Conservation (phyloP, 176 grass and related monocot species). For the Pharus latifolius region DNA sequence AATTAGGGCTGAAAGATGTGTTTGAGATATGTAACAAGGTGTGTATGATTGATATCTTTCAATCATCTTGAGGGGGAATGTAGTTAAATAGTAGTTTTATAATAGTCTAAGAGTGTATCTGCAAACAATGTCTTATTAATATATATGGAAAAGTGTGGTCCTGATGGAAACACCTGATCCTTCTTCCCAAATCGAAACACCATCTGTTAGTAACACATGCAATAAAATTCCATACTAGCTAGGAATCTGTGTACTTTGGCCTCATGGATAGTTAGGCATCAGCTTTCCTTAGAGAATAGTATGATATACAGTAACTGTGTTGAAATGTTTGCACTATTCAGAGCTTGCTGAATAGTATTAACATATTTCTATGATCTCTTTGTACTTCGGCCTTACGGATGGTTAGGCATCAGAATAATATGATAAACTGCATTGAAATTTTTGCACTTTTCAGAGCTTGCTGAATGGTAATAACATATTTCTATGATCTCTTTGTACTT, state of each 20-base stretch:
- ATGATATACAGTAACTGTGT: not conserved
- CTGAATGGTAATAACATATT: not conserved
- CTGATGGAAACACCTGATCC: no score
- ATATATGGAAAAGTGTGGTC: no score
- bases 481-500: not conserved
- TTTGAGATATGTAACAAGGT: no score
- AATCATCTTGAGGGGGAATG: no score
- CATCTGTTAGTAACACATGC: not conserved
- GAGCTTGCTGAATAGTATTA: not conserved
- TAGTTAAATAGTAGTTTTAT: no score
- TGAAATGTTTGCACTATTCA: not conserved
- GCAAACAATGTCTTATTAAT: no score
- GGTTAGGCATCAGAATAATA: not conserved
- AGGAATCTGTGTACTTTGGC: not conserved
- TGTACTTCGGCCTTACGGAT: not conserved
- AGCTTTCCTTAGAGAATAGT: no score
- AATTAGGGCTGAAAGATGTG: no score
- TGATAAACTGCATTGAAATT: not conserved
- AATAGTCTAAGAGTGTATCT: no score
- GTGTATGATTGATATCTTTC: no score
- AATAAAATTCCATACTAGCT: not conserved
- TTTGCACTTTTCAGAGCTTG: not conserved
- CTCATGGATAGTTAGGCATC: not conserved
- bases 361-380: not conserved
- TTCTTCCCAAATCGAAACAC: no score